Evolutionary conservation across 192 early-diverging fungal genomes (phyloP), one percentile per base, ranked within the genome.

Genomic region (Geosiphon pyriformis): DNA sequence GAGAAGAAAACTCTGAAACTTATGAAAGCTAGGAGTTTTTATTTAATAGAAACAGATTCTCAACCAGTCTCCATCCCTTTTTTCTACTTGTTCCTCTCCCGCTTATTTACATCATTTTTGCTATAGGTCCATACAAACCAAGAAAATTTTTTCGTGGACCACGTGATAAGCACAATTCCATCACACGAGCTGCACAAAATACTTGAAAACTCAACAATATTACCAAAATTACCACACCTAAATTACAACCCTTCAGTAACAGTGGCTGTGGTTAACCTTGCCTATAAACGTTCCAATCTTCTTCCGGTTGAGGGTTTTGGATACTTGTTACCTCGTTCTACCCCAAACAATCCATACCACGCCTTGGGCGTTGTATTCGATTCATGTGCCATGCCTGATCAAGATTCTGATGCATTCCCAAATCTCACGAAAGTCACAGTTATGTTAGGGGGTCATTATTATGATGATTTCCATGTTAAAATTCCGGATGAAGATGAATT

Each of bases 371-470:
- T 87, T 17, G 88, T 96, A 7, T 93, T 95, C 74, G 95, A 98
- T 69, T 93, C 92, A 12, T 87, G 86, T 51, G 79, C 87, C 11
- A 70, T 91, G 64, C 88, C 87, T 2, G 76, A 68, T 15, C 92
- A 93, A 55, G 89, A 90, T 49, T 57, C 53, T 35, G 63, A 51
- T 7, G 68, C 66, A 2, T 59, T 33, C 2, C 70, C 66, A 1
- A n/a, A n/a, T n/a, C 59, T 53, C 10, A 76, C 65, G 6, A 79
- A 92, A 23, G 67, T 95, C 4, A 96, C 93, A 3, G 91, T 87
- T 15, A 96, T 98, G 94, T 80, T 96, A 61, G 95, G 95, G 52
- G 95, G 95, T 0, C 77, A 90, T 59, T 76, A 79, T 57, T 94
- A 91, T 78, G 42, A 77, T 15, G 63, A 80, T 32, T 61, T 68